Conservation (phyloP, 441 rosid genomes). For the Populus hybrid region DNA sequence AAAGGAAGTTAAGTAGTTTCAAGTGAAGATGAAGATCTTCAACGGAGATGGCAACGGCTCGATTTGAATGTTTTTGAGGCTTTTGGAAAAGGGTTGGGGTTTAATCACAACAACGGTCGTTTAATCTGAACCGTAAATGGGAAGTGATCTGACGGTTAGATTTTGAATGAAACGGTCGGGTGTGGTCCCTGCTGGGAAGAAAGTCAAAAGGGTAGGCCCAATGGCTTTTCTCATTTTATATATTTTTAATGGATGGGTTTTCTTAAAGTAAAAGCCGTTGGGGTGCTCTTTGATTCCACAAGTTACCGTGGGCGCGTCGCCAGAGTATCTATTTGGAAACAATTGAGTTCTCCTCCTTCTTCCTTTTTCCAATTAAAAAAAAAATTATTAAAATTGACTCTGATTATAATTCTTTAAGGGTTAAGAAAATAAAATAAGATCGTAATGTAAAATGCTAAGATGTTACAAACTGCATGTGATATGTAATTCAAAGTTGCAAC, state of each 20-base stretch:
- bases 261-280: conserved; percentile 10
- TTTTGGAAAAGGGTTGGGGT: conserved; percentile 6
- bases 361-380: too few relatives aligned
- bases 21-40: conserved; percentile 3
- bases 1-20: background rate
- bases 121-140: conserved; percentile 32
- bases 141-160: conserved; percentile 33
- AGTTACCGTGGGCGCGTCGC: too few relatives aligned
- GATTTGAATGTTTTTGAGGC: conserved; percentile 31
- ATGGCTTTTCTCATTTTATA: background rate
- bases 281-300: background rate
- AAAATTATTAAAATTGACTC: too few relatives aligned
- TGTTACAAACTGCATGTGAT: too few relatives aligned
- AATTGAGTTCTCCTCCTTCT: too few relatives aligned
- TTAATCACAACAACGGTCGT: conserved; percentile 46
- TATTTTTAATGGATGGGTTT: conserved; percentile 9
- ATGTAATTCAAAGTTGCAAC: too few relatives aligned
- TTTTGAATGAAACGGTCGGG: conserved; percentile 43
- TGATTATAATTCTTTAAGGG: too few relatives aligned
- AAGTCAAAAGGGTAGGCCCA: conserved; percentile 26
- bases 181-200: conserved; percentile 7
- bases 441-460: too few relatives aligned
- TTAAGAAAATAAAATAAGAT: too few relatives aligned
- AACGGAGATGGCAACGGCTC: conserved; percentile 22
- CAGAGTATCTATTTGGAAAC: too few relatives aligned